A percentile compares a stretch with the other conserved stretches of the same genome.
These are phyloP conservation scores for Symmetrospora coprosmae DNA, from an alignment of 768 basidiomycete genomes.

Conservation along the genomic window DNA sequence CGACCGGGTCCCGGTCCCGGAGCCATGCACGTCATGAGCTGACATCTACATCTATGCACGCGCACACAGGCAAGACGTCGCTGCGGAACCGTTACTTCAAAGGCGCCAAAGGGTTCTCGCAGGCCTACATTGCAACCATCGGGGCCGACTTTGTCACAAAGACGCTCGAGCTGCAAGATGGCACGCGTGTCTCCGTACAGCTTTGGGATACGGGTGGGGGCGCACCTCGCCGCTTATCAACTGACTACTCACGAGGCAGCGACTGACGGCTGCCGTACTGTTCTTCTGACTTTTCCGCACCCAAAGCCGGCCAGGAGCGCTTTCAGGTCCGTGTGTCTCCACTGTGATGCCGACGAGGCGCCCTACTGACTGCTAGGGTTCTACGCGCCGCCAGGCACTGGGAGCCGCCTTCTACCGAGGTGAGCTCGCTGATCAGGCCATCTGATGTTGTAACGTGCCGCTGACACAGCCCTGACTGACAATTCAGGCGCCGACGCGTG, in stretches of 20 bases:
- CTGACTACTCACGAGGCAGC: no score
- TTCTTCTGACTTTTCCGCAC: no score
- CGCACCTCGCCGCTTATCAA: no score
- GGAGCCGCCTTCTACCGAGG: constrained; percentile 14
- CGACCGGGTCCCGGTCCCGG: neutral
- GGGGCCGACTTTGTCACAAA: constrained; percentile 23
- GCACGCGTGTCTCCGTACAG: neutral
- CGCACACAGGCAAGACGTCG: constrained; percentile 5
- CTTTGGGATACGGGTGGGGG: constrained; percentile 21
- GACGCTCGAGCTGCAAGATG: constrained; percentile 16
- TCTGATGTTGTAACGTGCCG: no score
- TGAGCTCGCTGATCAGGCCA: neutral
- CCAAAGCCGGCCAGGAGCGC: constrained; percentile 23
- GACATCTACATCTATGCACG: no score
- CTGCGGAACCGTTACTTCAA: constrained; percentile 1
- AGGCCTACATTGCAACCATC: constrained; percentile 21
- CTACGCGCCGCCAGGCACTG: neutral
- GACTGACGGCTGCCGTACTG: neutral
- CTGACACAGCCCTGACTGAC: no score
- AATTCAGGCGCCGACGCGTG: constrained; percentile 20
- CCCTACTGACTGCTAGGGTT: neutral
- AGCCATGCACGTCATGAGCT: neutral
- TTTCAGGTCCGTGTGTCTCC: constrained; percentile 10
- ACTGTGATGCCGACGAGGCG: neutral
- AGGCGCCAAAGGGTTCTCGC: neutral